Evolutionary conservation across 495 filamentous ascomycete species (phyloP).

Genomic region (Neurospora tetrasperma): DNA sequence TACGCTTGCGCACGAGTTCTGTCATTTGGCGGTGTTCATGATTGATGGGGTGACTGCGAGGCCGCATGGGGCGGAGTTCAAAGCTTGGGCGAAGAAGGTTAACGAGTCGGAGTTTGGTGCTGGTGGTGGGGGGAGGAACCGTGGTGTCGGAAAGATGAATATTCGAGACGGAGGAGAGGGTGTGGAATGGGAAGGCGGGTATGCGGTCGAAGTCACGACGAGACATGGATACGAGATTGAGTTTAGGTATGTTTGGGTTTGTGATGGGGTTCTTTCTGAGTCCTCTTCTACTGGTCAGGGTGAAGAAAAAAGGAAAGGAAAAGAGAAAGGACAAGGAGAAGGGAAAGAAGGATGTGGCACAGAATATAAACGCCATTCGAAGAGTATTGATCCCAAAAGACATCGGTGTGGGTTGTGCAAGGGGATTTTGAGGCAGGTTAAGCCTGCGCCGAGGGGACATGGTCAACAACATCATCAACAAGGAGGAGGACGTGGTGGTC

Average conservation of each 20-base stretch:
- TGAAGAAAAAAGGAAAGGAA: too few relatives aligned
- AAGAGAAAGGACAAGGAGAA: too few relatives aligned
- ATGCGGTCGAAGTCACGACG: slow-evolving; percentile 62
- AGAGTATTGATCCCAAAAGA: slow-evolving; percentile 58
- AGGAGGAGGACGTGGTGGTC: too few relatives aligned
- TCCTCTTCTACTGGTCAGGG: too few relatives aligned
- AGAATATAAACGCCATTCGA: slow-evolving; percentile 70
- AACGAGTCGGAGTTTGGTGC: background rate
- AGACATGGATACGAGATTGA: slow-evolving; percentile 81
- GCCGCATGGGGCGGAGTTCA: slow-evolving; percentile 78
- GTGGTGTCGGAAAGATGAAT: background rate
- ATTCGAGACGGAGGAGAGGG: background rate
- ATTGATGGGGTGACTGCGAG: slow-evolving; percentile 54
- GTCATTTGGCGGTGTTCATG: slow-evolving; percentile 85
- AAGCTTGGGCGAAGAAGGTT: slow-evolving; percentile 47
- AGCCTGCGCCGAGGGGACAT: slow-evolving; percentile 54
- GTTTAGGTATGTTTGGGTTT: slow-evolving; percentile 84
- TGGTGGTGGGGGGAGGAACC: background rate
- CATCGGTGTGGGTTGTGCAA: slow-evolving; percentile 64
- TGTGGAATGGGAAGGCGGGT: background rate
- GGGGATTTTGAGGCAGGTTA: slow-evolving; percentile 59
- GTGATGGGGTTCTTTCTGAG: slow-evolving; percentile 28
- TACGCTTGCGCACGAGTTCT: slow-evolving; percentile 88
- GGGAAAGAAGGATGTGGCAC: slow-evolving; percentile 37
- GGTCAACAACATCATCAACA: background rate